Evolutionary conservation across 1,284 basidiomycete genomes (phyloP).

Genomic region (Somion occarium): DNA sequence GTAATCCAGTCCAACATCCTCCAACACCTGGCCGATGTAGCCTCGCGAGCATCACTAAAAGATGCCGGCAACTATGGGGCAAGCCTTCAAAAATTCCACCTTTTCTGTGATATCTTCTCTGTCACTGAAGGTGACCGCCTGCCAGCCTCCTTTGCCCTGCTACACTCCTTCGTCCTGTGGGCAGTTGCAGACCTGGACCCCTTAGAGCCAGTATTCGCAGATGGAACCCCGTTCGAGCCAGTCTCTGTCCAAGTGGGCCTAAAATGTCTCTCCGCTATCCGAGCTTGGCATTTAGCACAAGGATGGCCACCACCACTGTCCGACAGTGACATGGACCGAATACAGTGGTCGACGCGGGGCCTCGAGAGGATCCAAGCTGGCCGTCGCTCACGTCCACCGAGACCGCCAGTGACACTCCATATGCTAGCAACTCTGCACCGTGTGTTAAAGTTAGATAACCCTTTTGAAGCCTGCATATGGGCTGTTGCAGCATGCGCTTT

Average conservation of each 20-base stretch:
- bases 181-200: too few relatives aligned
- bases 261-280: not conserved
- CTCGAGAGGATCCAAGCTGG: constrained; percentile 20
- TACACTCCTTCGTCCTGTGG: too few relatives aligned
- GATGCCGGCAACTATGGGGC: constrained; percentile 26
- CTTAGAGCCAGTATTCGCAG: too few relatives aligned
- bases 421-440: constrained; percentile 23
- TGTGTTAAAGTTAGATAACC: constrained; percentile 18
- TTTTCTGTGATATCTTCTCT: constrained; percentile 33
- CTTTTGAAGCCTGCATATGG: constrained; percentile 34
- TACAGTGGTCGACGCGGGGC: constrained; percentile 28
- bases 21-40: constrained; percentile 15
- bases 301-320: constrained; percentile 25
- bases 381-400: constrained; percentile 15
- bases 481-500: constrained; percentile 28
- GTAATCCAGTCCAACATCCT: constrained; percentile 23
- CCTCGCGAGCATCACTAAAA: constrained; percentile 21
- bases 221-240: too few relatives aligned
- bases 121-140: constrained; percentile 25
- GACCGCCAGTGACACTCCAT: constrained; percentile 27
- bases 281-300: too few relatives aligned
- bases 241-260: constrained; percentile 10
- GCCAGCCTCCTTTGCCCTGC: constrained; percentile 24
- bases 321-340: constrained; percentile 15
- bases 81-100: constrained; percentile 31